Evolutionary conservation across 768 basidiomycete species (phyloP), one percentile per base, ranked within the genome.

Genomic region (Boletus huronensis): DNA sequence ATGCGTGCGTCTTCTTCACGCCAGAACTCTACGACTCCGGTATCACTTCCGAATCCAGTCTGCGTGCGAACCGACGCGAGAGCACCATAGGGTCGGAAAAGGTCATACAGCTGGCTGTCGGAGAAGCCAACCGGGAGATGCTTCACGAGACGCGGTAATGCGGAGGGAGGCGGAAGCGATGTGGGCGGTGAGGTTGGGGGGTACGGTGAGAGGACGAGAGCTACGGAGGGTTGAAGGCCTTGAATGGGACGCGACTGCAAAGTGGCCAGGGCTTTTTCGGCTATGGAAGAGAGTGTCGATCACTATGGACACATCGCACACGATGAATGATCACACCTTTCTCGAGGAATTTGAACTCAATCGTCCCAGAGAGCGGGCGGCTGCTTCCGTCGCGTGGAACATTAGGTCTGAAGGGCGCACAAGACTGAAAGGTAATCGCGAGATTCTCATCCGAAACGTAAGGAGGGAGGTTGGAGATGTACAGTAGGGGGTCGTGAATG

Each of bases 201-300:
- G 68, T 89, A 93, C 3, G 92, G 90, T 2, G 92, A 93, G 41
- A 94, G 77, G 21, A 84, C 78, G 44, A 93, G 76, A 50, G 75
- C 72, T 2, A 84, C 82, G 3, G 82, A 75, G 2, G 87, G 84
- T 19, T 76, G 71, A 23, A 83, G 65, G 48, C 77, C 81, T 11
- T 84, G 86, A 39, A 93, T 78, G 40, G 81, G 81, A 60, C 88
- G 86, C 59, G 83, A 81, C 70, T 93, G 88, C 44, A 94, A 77
- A 10, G 87, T 93, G 14, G 91, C 86, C 25, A 94, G 77, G 14
- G 93, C 93, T 70, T 92, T 93, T 73, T 93, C 91, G 58, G 93
- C 93, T 93, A 53, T 13, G 32, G 29, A 57, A 29, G 29, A 46
- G 21, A 21, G 13, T 7, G 42, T 61, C 11, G 40, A 60, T 55